phyloP scores from a whole-genome alignment of 1,139 yeast genomes.

The Geotrichum histeridarum region DNA sequence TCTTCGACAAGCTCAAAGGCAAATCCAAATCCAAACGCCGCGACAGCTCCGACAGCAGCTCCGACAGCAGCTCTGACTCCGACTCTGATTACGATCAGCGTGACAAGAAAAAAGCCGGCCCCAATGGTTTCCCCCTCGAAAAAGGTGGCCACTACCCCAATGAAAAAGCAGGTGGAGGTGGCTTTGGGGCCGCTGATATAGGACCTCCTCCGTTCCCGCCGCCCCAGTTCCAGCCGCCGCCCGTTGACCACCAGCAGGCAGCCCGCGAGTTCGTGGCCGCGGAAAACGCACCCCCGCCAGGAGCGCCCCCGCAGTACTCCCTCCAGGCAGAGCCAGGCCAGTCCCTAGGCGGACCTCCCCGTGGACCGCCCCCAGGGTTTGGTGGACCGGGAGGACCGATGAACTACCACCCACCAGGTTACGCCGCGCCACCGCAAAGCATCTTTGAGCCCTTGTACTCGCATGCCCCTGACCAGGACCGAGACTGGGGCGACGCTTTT shows the following conservation, averaged over 20 bases:
- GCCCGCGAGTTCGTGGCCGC: slow-evolving; percentile 1
- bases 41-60: not conserved
- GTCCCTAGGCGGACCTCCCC: slow-evolving; percentile 9
- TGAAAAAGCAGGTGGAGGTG: not conserved
- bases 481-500: slow-evolving; percentile 26
- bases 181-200: not conserved
- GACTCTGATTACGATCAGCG: not conserved
- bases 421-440: slow-evolving; percentile 22
- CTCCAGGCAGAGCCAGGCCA: slow-evolving; percentile 2
- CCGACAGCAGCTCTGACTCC: not conserved
- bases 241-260: not conserved
- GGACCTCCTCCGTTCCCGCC: slow-evolving; percentile 16
- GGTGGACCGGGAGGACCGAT: slow-evolving; percentile 9
- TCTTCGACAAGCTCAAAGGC: not conserved
- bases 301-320: slow-evolving; percentile 16
- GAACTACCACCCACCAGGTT: slow-evolving; percentile 16
- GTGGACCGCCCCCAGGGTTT: slow-evolving; percentile 18
- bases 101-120: not conserved
- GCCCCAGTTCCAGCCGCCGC: slow-evolving; percentile 6
- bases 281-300: slow-evolving; percentile 15
- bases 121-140: not conserved
- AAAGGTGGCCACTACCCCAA: not conserved
- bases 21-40: not conserved
- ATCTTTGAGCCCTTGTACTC: slow-evolving; percentile 24
- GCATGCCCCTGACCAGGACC: slow-evolving; percentile 25